A percentile compares a stretch with the other conserved stretches of the same genome.
Conservation (phyloP, 305 asterid genomes). For the Nicotiana rustica region DNA sequence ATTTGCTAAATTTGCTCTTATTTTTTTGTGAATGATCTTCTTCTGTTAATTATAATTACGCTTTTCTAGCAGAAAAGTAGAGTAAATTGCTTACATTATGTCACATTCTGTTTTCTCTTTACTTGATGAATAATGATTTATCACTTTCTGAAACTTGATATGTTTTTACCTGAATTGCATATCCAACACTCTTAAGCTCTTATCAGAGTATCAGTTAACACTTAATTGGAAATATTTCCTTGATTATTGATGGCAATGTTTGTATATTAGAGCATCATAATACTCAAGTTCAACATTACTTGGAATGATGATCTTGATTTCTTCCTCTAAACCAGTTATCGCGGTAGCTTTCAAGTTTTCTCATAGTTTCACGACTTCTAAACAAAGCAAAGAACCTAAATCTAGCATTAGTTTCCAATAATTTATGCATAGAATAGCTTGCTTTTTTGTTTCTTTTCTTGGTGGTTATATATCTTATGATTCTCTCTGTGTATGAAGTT, state of each 20-base stretch:
- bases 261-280: not conserved
- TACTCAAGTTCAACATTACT: not conserved
- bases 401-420: conserved; percentile 16
- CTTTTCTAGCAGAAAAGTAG: not conserved
- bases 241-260: not conserved
- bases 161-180: not conserved
- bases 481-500: conserved; percentile 42
- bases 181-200: no score
- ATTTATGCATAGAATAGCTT: conserved; percentile 36
- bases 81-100: not conserved
- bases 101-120: not conserved
- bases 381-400: conserved; percentile 48
- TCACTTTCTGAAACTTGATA: not conserved
- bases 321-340: not conserved
- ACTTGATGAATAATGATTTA: not conserved
- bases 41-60: not conserved
- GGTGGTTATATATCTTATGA: conserved; percentile 40
- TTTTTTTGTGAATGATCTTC: not conserved
- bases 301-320: not conserved
- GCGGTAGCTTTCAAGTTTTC: conserved; percentile 2
- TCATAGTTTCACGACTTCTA: not conserved
- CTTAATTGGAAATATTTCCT: not conserved
- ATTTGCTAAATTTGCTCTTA: not conserved
- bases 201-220: no score
- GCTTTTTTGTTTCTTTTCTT: conserved; percentile 39